Evolutionary conservation across 345 rosid genomes (phyloP), one percentile per base, ranked within the genome.

Genomic region (Linum tenue): DNA sequence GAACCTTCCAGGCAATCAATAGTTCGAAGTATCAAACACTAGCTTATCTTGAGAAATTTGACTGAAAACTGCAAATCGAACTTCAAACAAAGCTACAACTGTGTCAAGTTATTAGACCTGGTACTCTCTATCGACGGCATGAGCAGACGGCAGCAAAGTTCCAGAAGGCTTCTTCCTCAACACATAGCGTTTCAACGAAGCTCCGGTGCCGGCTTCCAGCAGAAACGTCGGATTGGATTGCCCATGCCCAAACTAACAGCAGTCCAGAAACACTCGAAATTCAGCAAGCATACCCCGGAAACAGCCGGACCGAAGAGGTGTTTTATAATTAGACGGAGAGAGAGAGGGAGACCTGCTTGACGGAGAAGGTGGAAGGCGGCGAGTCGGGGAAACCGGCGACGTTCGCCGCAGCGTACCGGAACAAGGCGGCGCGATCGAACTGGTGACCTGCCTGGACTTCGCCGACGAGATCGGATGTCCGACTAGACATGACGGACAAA

Each of bases 161-260:
- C 99, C 99, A 6, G 95, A 83, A 60, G 99, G 99, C 71, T 85
- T 88, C 92, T 86, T 94, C 85, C 99, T 84, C 85, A 94, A 64
- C 71, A 94, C 96, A 70, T 90, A 90, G 5, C 90, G 85, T 80
- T 82, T 86, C 64, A 82, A 56, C 3, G 76, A 43, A 14, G 43
- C 77, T 63, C 81, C 95, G 3, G 69, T 75, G 8, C 82, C 84
- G 3, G 72, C 89, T 73, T 88, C 82, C 60, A 90, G 70, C 73
- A 90, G 74, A 78, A 76, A 94, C 60, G 97, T 94, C 7, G 95
- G 96, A 67, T 94, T 90, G 64, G 96, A 94, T 75, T 94, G 96
- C 60, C 97, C 96, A 72, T 94, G 92, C 48, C 92, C 96, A 68
- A 90, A 94, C 97, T 87, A 65, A 17, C 1, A 6, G 8, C 5